Evolutionary conservation across 768 basidiomycete species (phyloP).

Genomic region (Psilocybe sp.): DNA sequence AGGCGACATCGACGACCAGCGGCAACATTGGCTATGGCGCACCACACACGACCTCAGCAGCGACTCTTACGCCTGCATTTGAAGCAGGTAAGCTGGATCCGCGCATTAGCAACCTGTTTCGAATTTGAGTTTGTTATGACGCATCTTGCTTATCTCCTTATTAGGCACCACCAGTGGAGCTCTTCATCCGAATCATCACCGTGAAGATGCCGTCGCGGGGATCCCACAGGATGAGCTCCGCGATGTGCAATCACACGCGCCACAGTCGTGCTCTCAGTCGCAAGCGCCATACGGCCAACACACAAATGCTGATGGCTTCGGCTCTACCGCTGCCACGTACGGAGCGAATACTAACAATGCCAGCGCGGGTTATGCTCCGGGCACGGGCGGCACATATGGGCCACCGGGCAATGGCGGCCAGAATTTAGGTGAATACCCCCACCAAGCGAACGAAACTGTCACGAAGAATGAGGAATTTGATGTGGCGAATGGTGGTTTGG

Average conservation of each 20-base stretch:
- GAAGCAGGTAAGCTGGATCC: too few species aligned
- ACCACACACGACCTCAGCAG: background rate
- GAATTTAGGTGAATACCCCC: too few species aligned
- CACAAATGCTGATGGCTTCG: too few species aligned
- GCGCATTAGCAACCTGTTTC: background rate
- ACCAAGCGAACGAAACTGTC: too few species aligned
- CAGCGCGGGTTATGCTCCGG: too few species aligned
- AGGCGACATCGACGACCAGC: background rate
- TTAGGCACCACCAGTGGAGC: background rate
- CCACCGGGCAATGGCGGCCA: too few species aligned
- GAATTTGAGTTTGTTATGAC: background rate
- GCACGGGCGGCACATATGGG: too few species aligned
- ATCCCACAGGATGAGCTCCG: conserved; percentile 12
- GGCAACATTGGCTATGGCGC: background rate
- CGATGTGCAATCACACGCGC: conserved; percentile 7
- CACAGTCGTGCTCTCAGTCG: background rate
- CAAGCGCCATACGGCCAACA: background rate
- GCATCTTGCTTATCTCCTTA: background rate
- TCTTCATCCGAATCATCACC: conserved; percentile 19
- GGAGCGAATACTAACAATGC: too few species aligned
- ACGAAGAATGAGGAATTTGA: too few species aligned
- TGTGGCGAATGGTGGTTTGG: too few species aligned
- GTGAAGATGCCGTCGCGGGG: conserved; percentile 20
- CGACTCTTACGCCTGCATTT: background rate
- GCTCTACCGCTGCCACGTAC: too few species aligned